A percentile compares a stretch with the other conserved stretches of the same genome.
These are phyloP conservation scores for Blumeriella jaapii DNA, from an alignment of 2,329 filamentous ascomycete genomes.

Conservation along the genomic window DNA sequence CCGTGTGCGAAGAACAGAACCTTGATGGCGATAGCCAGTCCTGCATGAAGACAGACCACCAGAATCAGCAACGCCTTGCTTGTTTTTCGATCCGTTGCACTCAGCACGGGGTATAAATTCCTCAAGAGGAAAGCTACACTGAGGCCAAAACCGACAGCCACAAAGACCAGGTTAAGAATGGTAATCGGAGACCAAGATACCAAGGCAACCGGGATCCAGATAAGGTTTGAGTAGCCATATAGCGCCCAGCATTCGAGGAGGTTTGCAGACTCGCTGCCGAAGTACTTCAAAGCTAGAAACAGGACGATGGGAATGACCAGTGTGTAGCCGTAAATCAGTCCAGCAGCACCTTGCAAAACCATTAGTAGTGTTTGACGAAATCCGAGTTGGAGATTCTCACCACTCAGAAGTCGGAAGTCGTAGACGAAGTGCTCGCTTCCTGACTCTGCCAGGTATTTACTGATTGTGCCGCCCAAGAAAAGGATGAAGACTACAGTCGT, in stretches of 20 bases:
- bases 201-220: constrained; percentile 91
- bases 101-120: constrained; percentile 84
- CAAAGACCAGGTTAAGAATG: constrained; percentile 87
- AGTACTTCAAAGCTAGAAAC: constrained; percentile 87
- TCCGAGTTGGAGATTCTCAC: constrained; percentile 30
- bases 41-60: constrained; percentile 76
- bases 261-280: constrained; percentile 86
- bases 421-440: constrained; percentile 70
- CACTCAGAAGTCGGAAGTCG: constrained; percentile 81
- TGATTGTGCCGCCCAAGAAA: constrained; percentile 91
- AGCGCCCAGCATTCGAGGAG: constrained; percentile 90
- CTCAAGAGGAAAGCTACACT: constrained; percentile 76
- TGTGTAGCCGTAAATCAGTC: constrained; percentile 92
- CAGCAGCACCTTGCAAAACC: constrained; percentile 55
- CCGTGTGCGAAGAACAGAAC: constrained; percentile 87
- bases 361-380: constrained; percentile 1
- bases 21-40: constrained; percentile 89
- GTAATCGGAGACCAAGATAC: constrained; percentile 82
- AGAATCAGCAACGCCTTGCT: constrained; percentile 78
- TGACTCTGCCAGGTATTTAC: constrained; percentile 66
- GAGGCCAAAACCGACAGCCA: constrained; percentile 71
- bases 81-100: constrained; percentile 82
- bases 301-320: constrained; percentile 72
- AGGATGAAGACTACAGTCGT: constrained; percentile 94
- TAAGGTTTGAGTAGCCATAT: constrained; percentile 92